Evolutionary conservation across 352 stramenopile genomes (phyloP), one percentile per base, ranked within the genome.

Genomic region (Globisporangium perplexum): DNA sequence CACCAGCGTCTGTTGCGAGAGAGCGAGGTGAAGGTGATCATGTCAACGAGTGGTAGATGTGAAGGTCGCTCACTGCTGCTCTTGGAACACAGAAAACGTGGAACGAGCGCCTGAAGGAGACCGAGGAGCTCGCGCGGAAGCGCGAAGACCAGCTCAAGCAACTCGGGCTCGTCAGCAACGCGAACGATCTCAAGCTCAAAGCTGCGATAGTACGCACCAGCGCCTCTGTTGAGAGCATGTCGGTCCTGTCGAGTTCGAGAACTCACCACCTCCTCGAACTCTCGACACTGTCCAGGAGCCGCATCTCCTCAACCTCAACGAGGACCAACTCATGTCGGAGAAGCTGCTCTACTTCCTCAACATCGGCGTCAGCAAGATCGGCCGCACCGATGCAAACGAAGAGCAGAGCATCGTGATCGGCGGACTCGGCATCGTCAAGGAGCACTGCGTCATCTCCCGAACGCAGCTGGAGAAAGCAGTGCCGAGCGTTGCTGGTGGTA

Each of bases 251-350:
- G 20, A 20, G 5, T 42, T 14, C 10, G 18, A 18, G 26, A 28
- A 17, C 47, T 18, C 14, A 26, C 41, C 1, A n/a, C 30, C 43
- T 39, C 33, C 22, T 23, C n/a, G 39, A n/a, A 24, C 12, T 26
- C 41, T 28, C 41, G 3, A 23, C 23, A 1, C 39, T 23, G 17
- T 38, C 7, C 39, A 82, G 66, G 76, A 92, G 42, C 81, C 86
- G 17, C 83, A 95, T 45, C 53, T 96, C 3, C 61, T 93, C 39
- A 96, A 96, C 43, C 55, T 96, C 28, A 89, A 95, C 44, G 83
- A 96, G 73, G 86, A 96, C 39, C 81, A 87, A 31, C 65, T 87
- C 33, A 93, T 95, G 86, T 78, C 74, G 1, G 83, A 90, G 55
- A 89, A 91, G 46, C 57, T 96, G 1, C 57, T 88, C 0, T 93